Conservation (phyloP, 1,139 yeast species). For the Hansenula lynferdii region DNA sequence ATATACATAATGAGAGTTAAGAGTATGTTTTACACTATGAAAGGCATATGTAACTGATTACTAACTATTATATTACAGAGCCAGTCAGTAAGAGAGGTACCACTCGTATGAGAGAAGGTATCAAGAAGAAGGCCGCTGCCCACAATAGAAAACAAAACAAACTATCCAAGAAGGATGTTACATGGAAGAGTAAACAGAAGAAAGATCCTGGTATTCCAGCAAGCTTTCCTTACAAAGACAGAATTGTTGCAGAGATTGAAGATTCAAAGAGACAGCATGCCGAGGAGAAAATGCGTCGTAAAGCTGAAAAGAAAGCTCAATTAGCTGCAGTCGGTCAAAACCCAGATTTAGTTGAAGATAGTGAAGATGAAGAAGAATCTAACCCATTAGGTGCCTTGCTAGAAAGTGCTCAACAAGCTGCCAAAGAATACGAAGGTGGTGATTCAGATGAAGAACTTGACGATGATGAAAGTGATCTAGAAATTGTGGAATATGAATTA, state of each 20-base stretch:
- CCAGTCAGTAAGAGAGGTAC: slow-evolving; percentile 82
- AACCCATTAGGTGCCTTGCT: slow-evolving; percentile 79
- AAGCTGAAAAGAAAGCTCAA: slow-evolving; percentile 38
- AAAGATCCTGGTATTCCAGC: slow-evolving; percentile 96
- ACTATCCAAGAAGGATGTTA: slow-evolving; percentile 77
- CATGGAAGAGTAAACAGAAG: slow-evolving; percentile 85
- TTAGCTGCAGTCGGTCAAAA: slow-evolving; percentile 40
- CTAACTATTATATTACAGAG: slow-evolving; percentile 34
- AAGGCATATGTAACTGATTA: slow-evolving; percentile 1
- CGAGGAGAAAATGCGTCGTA: slow-evolving; percentile 50
- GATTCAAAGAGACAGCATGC: slow-evolving; percentile 55
- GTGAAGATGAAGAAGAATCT: slow-evolving; percentile 36
- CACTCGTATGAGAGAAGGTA: slow-evolving; percentile 94
- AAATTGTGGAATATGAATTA: slow-evolving; percentile 49
- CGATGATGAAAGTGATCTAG: slow-evolving; percentile 35
- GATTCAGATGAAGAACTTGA: slow-evolving; percentile 26
- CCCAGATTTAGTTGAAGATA: slow-evolving; percentile 37
- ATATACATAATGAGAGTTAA: slow-evolving; percentile 4
- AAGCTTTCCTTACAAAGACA: slow-evolving; percentile 89
- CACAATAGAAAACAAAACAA: slow-evolving; percentile 84
- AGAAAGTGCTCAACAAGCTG: slow-evolving; percentile 86
- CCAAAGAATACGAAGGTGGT: slow-evolving; percentile 64
- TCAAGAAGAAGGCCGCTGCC: slow-evolving; percentile 92
- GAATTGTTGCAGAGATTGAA: slow-evolving; percentile 77
- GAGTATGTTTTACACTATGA: slow-evolving; percentile 3